Conservation (phyloP, 768 basidiomycete species). For the Pleurotus giganteus region DNA sequence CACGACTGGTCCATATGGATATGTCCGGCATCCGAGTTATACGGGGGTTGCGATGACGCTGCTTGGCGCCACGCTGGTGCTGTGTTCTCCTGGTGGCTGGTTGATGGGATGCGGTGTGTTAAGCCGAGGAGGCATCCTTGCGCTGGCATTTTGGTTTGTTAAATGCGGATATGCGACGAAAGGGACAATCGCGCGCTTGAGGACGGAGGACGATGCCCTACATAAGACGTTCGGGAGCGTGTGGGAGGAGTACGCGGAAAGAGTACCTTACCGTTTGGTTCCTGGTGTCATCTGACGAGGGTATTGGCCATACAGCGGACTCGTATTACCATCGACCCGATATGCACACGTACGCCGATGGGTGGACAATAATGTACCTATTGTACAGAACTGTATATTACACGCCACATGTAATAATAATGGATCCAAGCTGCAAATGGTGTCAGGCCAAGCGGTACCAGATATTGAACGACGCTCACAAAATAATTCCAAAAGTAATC, state of each 20-base stretch:
- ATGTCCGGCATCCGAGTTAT: slow-evolving; percentile 18
- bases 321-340: background rate
- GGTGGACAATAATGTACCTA: background rate
- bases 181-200: slow-evolving; percentile 3
- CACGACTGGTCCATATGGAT: slow-evolving; percentile 14
- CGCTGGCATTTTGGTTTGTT: slow-evolving; percentile 9
- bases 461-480: background rate
- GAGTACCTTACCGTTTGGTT: slow-evolving; percentile 3
- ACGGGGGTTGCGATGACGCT: slow-evolving; percentile 13
- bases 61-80: slow-evolving; percentile 9
- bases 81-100: slow-evolving; percentile 9
- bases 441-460: background rate
- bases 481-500: background rate
- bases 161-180: slow-evolving; percentile 8
- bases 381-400: slow-evolving; percentile 11
- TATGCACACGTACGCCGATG: background rate
- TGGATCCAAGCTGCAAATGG: background rate
- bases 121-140: slow-evolving; percentile 1
- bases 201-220: slow-evolving; percentile 9
- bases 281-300: slow-evolving; percentile 4
- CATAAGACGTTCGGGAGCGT: slow-evolving; percentile 6
- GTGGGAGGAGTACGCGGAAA: slow-evolving; percentile 10
- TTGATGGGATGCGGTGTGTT: slow-evolving; percentile 9
- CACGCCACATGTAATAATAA: slow-evolving; percentile 8
- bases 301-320: background rate